Conservation (phyloP, 768 basidiomycete species). For the Serendipita indica region DNA sequence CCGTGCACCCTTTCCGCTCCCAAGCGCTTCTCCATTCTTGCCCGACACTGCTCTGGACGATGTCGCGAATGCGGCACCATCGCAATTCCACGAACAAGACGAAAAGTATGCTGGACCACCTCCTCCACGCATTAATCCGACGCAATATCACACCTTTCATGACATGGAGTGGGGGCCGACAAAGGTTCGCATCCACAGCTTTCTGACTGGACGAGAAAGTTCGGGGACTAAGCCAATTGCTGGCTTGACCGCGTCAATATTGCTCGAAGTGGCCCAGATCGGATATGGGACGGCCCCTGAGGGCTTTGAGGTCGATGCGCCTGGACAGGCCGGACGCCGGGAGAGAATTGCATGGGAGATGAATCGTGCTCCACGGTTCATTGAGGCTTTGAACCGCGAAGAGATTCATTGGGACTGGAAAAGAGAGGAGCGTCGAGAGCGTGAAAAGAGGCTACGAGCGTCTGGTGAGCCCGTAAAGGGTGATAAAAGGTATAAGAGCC, state of each 20-base stretch:
- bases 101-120: background rate
- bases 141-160: slow-evolving; percentile 47
- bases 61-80: background rate
- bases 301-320: slow-evolving; percentile 30
- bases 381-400: slow-evolving; percentile 13
- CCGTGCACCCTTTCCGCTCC: slow-evolving; percentile 33
- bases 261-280: slow-evolving; percentile 34
- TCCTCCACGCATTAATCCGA: slow-evolving; percentile 7
- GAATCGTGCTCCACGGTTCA: slow-evolving; percentile 13
- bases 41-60: background rate
- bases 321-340: slow-evolving; percentile 27
- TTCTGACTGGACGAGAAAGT: slow-evolving; percentile 74
- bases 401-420: slow-evolving; percentile 12
- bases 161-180: slow-evolving; percentile 34
- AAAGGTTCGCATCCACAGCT: slow-evolving; percentile 49
- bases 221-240: slow-evolving; percentile 80
- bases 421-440: background rate
- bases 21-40: slow-evolving; percentile 21
- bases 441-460: background rate
- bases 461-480: background rate
- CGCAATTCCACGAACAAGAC: background rate
- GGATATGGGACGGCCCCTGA: slow-evolving; percentile 35
- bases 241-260: slow-evolving; percentile 70
- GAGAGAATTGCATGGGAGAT: slow-evolving; percentile 34
- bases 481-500: background rate